Conservation (phyloP, 2,329 filamentous ascomycete genomes). For the Venturia aucupariae region DNA sequence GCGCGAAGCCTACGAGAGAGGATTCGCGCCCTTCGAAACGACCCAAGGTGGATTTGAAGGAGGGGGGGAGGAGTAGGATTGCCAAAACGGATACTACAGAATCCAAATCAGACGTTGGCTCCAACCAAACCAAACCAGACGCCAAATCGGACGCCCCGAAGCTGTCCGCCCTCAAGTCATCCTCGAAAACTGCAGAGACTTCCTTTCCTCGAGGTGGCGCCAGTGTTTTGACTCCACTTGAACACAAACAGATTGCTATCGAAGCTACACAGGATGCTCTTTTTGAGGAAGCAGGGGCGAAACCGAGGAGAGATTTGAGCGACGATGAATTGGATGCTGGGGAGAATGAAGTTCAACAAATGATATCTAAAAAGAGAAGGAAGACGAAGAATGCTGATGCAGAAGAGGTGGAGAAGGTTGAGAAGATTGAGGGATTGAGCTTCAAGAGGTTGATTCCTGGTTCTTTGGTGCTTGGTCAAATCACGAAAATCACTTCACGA, state of each 20-base stretch:
- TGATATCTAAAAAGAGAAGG: slow-evolving; percentile 43
- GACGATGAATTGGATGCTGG: slow-evolving; percentile 36
- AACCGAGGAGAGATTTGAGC: slow-evolving; percentile 42
- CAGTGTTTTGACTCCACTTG: slow-evolving; percentile 81
- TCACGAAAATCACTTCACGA: slow-evolving; percentile 69
- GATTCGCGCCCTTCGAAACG: slow-evolving; percentile 2
- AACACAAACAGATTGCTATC: slow-evolving; percentile 92
- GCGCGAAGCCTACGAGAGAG: background rate
- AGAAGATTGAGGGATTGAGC: slow-evolving; percentile 14
- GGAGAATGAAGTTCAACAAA: slow-evolving; percentile 37
- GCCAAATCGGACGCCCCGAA: background rate
- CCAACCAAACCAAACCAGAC: background rate
- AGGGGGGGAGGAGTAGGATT: background rate
- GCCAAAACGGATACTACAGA: background rate
- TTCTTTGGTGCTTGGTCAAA: slow-evolving; percentile 77
- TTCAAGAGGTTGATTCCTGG: slow-evolving; percentile 62
- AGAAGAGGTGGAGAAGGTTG: slow-evolving; percentile 9
- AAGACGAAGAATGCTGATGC: slow-evolving; percentile 36
- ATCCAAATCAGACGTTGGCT: background rate
- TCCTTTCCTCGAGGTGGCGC: slow-evolving; percentile 89
- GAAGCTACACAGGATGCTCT: slow-evolving; percentile 87
- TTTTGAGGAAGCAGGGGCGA: slow-evolving; percentile 67
- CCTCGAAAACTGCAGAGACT: slow-evolving; percentile 55
- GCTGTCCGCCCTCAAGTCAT: background rate
- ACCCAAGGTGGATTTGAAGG: background rate